Conservation (phyloP, 371 early-diverging fungal genomes). For the Lichtheimia hyalospora region DNA sequence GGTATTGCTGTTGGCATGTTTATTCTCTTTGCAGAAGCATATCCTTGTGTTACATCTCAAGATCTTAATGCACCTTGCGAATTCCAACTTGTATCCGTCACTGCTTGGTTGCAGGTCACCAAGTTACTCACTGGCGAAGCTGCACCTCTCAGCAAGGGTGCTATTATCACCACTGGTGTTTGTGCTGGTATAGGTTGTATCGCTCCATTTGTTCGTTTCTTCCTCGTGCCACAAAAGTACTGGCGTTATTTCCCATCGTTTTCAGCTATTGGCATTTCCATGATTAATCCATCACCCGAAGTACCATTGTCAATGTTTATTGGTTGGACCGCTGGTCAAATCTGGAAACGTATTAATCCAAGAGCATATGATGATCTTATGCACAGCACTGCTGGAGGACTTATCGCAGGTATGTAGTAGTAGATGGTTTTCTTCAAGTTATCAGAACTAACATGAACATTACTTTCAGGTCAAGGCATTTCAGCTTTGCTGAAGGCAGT, state of each 20-base stretch:
- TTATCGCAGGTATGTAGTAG: slow-evolving; percentile 53
- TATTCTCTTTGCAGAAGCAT: slow-evolving; percentile 61
- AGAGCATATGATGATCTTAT: slow-evolving; percentile 45
- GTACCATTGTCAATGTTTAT: slow-evolving; percentile 62
- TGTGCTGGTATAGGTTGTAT: slow-evolving; percentile 48
- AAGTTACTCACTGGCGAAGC: slow-evolving; percentile 53
- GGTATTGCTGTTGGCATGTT: slow-evolving; percentile 58
- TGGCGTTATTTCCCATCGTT: slow-evolving; percentile 60
- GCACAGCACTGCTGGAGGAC: slow-evolving; percentile 68
- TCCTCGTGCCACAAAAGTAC: slow-evolving; percentile 54
- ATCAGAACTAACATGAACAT: too few relatives aligned
- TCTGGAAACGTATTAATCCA: slow-evolving; percentile 54
- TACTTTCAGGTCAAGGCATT: slow-evolving; percentile 58
- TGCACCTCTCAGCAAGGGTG: slow-evolving; percentile 41
- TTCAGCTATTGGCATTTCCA: slow-evolving; percentile 70
- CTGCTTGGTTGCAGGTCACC: slow-evolving; percentile 69
- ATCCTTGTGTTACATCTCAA: slow-evolving; percentile 52
- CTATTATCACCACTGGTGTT: slow-evolving; percentile 51
- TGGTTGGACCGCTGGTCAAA: slow-evolving; percentile 52
- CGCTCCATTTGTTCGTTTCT: slow-evolving; percentile 50
- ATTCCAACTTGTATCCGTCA: slow-evolving; percentile 59
- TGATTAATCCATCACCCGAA: slow-evolving; percentile 63
- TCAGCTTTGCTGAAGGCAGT: slow-evolving; percentile 65
- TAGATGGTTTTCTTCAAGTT: too few relatives aligned
- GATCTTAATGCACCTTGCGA: slow-evolving; percentile 34